Base-by-base conservation (phyloP, 2,329 filamentous ascomycete genomes). In the Colletotrichum destructivum region DNA sequence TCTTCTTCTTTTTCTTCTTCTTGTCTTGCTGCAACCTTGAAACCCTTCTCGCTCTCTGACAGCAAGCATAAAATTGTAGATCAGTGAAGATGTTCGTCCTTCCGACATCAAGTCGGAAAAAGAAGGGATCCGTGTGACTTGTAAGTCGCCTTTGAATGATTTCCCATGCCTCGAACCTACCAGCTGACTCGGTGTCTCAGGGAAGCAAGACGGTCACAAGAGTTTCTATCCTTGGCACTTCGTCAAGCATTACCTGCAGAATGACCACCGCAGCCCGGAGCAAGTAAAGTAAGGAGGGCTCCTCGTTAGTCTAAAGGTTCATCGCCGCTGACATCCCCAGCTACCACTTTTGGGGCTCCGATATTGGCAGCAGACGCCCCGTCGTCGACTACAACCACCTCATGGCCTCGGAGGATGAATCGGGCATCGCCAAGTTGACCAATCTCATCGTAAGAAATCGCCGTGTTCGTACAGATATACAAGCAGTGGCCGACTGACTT, bases 211-310 rank as follows among this genome's bases (percentile, higher is more conserved):
- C 78, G 86, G 85, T 1, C 95, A 97, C 79, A 78, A 85, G 55
- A 95, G 93, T 81, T 81, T 85, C 31, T 97, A 95, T 78, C 79
- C 85, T 1, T 91, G 88, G 86, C 81, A 86, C 3, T 94, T 93
- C 84, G 84, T 94, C 69, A 76, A 84, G 67, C 81, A 81, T 62
- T 86, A 90, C 77, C 76, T 82, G 21, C 76, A 78, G 56, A 74
- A 79, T 40, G 74, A 81, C 69, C 72, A 78, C 31, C 79, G 82
- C 59, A 55, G 74, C 35, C 69, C 79, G 51, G 82, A 85, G 76
- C 67, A 72, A 55, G 76, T 81, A 52, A 75, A 78, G 79, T 82
- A 75, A 70, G 82, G n/a, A 1, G 35, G 8, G 35, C 9, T 16
- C 42, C 40, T 18, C 52, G 12, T 57, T 54, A 13, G 62, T 65